Base-by-base conservation (phyloP, 2,329 filamentous ascomycete species). In the Claviceps sorghi region DNA sequence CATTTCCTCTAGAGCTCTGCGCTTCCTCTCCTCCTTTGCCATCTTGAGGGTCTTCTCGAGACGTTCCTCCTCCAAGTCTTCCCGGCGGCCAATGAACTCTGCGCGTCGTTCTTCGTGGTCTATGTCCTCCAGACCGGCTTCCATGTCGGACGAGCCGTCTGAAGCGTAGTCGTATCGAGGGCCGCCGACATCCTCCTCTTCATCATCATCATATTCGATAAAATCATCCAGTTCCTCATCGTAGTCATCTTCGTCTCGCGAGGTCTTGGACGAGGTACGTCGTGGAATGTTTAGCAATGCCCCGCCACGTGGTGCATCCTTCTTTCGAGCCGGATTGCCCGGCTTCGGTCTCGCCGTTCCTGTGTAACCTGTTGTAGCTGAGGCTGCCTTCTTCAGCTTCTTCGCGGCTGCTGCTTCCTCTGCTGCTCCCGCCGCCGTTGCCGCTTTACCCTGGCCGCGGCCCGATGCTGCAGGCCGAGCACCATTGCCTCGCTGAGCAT, bases 101-200 rank as follows among this genome's bases (percentile, higher is more conserved):
- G 85, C 83, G 49, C 70, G 63, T 47, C 73, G 70, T 64, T 91
- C 86, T 64, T 91, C 86, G 38, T 76, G 70, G 55, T 88, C 84
- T 50, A 90, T 78, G 58, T 89, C 85, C 55, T 82, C 83, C 40
- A 84, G 64, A 36, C 84, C 84, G 2, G 84, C 86, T 64, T 89
- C 85, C 83, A 89, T 89, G 59, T 88, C 86, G 6, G 83, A 87
- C 5, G 82, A 85, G 6, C 64, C 79, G 52, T 84, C 84, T 0
- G 80, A 82, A 2, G 72, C 76, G 57, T 86, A 83, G 48, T 72
- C 73, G 55, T 77, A 75, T 6, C 68, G 67, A 34, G 66, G 69
- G 8, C 68, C 65, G 13, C 57, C 64, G 2, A 64, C 66, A 0
- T 75, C 72, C 5, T 67, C 69, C 13, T 78, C 76, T 0, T 80